phyloP scores from a whole-genome alignment of 2,329 filamentous ascomycete genomes.

The Botrytis aclada region DNA sequence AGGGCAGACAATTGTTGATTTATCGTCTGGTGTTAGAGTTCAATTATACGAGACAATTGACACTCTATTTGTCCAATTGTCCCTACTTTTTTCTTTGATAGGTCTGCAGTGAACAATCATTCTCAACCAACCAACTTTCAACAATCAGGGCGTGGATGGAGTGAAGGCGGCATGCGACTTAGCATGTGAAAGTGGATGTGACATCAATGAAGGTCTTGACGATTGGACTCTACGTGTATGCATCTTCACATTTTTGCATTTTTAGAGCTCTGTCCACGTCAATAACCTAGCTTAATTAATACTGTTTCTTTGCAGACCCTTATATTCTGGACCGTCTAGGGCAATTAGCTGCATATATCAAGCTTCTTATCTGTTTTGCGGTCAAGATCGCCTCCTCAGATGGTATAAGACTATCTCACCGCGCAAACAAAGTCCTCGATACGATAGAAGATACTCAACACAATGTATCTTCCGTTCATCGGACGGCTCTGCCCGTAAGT shows the following conservation, averaged over 20 bases:
- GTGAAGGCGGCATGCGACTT: background rate
- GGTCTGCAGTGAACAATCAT: background rate
- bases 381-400: background rate
- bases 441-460: conserved; percentile 12
- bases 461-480: conserved; percentile 43
- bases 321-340: background rate
- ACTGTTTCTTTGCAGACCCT: background rate
- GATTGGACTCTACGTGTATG: conserved; percentile 11
- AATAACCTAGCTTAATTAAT: conserved; percentile 3
- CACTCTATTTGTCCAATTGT: background rate
- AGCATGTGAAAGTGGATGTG: conserved; percentile 20
- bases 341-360: background rate
- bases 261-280: conserved; percentile 16
- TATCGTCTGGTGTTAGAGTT: background rate
- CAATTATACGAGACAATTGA: background rate
- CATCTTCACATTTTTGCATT: background rate
- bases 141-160: background rate
- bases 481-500: conserved; percentile 43
- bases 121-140: background rate
- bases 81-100: background rate
- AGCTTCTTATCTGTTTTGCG: conserved; percentile 10
- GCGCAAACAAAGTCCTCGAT: conserved; percentile 11
- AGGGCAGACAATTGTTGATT: background rate
- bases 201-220: background rate
- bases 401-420: conserved; percentile 10